These are phyloP conservation scores for Westerdykella sp. DNA, from an alignment of 2,329 filamentous ascomycete genomes.

Conservation along the genomic window DNA sequence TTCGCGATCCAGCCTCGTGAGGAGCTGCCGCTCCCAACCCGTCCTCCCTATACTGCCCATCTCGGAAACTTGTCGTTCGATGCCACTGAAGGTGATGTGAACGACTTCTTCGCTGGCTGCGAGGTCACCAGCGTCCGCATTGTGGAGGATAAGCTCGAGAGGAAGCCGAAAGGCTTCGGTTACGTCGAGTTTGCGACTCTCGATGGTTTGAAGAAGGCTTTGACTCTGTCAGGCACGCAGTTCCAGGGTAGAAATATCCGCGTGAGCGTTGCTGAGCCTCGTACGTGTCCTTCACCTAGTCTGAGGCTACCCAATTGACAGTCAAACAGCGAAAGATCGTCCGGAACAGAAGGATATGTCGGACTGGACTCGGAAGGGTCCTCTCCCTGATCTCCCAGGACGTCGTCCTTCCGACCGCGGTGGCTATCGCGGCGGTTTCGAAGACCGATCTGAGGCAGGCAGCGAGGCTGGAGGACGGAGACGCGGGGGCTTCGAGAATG, in stretches of 20 bases:
- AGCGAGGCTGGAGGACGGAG: constrained; percentile 65
- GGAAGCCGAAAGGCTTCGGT: constrained; percentile 94
- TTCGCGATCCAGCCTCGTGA: constrained; percentile 56
- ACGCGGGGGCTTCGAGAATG: constrained; percentile 60
- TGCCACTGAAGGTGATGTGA: constrained; percentile 74
- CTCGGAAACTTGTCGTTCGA: constrained; percentile 96
- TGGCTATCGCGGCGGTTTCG: constrained; percentile 47
- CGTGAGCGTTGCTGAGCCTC: constrained; percentile 94
- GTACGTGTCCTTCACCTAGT: constrained; percentile 54
- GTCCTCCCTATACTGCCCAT: constrained; percentile 92
- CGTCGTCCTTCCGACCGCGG: constrained; percentile 46
- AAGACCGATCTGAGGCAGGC: constrained; percentile 46
- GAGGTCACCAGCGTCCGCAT: constrained; percentile 87
- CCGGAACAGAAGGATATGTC: constrained; percentile 73
- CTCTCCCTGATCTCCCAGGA: constrained; percentile 66
- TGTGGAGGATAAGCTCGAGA: constrained; percentile 90
- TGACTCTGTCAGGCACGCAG: constrained; percentile 71
- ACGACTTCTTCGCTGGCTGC: constrained; percentile 78
- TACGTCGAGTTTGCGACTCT: constrained; percentile 89
- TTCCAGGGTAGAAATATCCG: constrained; percentile 87
- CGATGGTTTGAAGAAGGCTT: constrained; percentile 85
- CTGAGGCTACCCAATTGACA: constrained; percentile 12
- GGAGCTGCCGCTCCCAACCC: constrained; percentile 76
- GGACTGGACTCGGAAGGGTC: constrained; percentile 91
- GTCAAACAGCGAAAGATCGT: constrained; percentile 70